A percentile compares a stretch with the other conserved stretches of the same genome.
Evolutionary conservation across 2,329 filamentous ascomycete genomes (phyloP).

Genomic region (Talaromyces sp.): DNA sequence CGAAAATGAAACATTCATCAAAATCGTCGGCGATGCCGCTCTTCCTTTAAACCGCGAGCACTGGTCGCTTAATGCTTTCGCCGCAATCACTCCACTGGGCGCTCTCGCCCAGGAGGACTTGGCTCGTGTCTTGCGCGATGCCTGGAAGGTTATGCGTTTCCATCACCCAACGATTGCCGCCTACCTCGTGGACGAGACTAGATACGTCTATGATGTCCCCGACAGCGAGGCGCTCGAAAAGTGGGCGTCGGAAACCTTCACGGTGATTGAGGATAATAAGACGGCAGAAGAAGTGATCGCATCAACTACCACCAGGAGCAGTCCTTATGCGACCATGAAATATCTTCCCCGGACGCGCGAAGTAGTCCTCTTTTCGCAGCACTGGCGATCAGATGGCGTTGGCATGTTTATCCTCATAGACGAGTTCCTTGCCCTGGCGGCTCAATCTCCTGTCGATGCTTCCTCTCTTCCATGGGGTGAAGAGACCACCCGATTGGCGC

Average conservation of each 20-base stretch:
- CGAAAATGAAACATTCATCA: slow-evolving; percentile 24
- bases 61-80: slow-evolving; percentile 25
- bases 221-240: neutral
- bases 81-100: slow-evolving; percentile 13
- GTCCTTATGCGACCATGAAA: slow-evolving; percentile 11
- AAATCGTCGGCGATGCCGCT: slow-evolving; percentile 23
- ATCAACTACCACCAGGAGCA: slow-evolving; percentile 4
- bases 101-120: neutral
- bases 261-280: neutral
- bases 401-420: slow-evolving; percentile 17
- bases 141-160: slow-evolving; percentile 16
- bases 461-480: slow-evolving; percentile 21
- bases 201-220: slow-evolving; percentile 12
- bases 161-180: slow-evolving; percentile 16
- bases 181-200: slow-evolving; percentile 2
- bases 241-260: slow-evolving; percentile 16
- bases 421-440: slow-evolving; percentile 16
- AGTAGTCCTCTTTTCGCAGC: slow-evolving; percentile 3
- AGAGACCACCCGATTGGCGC: slow-evolving; percentile 19
- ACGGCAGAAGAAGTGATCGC: slow-evolving; percentile 11
- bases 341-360: slow-evolving; percentile 10
- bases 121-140: neutral
- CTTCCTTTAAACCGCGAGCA: slow-evolving; percentile 24
- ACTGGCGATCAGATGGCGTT: slow-evolving; percentile 12
- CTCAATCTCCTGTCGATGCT: slow-evolving; percentile 15